Evolutionary conservation across 805 yeast species (phyloP).

Genomic region (Starmerella vitae): DNA sequence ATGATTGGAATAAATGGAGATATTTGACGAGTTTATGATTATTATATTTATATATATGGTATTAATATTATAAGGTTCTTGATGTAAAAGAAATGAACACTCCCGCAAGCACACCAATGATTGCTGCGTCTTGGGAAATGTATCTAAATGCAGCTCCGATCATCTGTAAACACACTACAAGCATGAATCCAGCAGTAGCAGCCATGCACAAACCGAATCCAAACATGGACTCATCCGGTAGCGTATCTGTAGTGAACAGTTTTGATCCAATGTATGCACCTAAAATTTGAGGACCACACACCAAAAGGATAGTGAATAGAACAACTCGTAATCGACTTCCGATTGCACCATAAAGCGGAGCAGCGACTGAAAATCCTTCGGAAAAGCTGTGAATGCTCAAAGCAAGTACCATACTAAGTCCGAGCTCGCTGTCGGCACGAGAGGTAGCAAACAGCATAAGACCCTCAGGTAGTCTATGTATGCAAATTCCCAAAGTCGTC

Average conservation of each 20-base stretch:
- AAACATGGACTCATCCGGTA: conserved; percentile 27
- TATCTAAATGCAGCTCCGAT: conserved; percentile 68
- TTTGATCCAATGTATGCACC: conserved; percentile 49
- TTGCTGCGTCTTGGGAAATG: conserved; percentile 46
- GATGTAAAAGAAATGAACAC: conserved; percentile 25
- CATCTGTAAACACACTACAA: conserved; percentile 76
- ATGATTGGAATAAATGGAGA: conserved; percentile 29
- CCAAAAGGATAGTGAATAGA: conserved; percentile 50
- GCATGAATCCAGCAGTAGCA: conserved; percentile 69
- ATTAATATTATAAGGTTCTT: conserved; percentile 7
- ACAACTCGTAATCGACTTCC: conserved; percentile 50
- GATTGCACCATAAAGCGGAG: conserved; percentile 74
- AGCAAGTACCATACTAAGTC: conserved; percentile 70
- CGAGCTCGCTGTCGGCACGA: conserved; percentile 50
- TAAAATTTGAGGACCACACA: conserved; percentile 75
- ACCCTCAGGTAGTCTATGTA: conserved; percentile 94
- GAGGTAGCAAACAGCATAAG: conserved; percentile 75
- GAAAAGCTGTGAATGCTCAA: conserved; percentile 79
- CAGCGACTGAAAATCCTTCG: conserved; percentile 88
- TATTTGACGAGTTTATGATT: neutral
- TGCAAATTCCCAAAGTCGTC: conserved; percentile 70
- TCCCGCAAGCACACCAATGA: conserved; percentile 50
- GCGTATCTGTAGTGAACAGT: conserved; percentile 41
- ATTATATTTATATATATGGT: neutral
- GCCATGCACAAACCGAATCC: conserved; percentile 53